Conservation (phyloP, 768 basidiomycete species). For the Hortiboletus campestris region DNA sequence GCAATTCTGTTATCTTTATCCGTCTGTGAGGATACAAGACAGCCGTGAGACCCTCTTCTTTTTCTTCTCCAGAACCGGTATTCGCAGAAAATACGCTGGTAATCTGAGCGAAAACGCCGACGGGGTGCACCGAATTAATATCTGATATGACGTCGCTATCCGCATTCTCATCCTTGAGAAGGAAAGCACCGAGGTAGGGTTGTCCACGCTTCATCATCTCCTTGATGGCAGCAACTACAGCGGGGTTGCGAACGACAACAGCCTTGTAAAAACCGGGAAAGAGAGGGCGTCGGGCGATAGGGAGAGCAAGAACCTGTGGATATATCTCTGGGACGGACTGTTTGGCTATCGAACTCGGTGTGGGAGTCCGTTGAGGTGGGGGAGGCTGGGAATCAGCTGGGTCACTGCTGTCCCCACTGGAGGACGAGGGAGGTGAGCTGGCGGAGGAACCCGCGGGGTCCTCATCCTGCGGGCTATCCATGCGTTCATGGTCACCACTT, state of each 20-base stretch:
- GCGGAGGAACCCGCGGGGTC: conserved; percentile 32
- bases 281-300: conserved; percentile 91
- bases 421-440: conserved; percentile 37
- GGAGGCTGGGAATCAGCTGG: conserved; percentile 40
- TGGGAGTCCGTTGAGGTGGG: conserved; percentile 34
- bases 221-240: conserved; percentile 90
- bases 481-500: conserved; percentile 15
- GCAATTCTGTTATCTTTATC: conserved; percentile 83
- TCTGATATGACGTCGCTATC: conserved; percentile 93
- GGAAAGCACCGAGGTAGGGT: conserved; percentile 94
- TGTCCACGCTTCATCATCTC: conserved; percentile 97
- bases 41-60: conserved; percentile 89
- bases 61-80: conserved; percentile 53
- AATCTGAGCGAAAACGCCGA: conserved; percentile 96
- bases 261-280: conserved; percentile 99
- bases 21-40: conserved; percentile 92
- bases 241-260: conserved; percentile 87
- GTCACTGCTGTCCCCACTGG: conserved; percentile 39
- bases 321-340: conserved; percentile 88
- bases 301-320: conserved; percentile 91
- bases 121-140: conserved; percentile 81
- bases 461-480: conserved; percentile 33
- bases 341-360: conserved; percentile 66
- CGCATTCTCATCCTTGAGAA: conserved; percentile 89
- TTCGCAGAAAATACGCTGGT: conserved; percentile 83